Evolutionary conservation across 352 stramenopile genomes (phyloP), one percentile per base, ranked within the genome.

Genomic region (Phytophthora syringae): DNA sequence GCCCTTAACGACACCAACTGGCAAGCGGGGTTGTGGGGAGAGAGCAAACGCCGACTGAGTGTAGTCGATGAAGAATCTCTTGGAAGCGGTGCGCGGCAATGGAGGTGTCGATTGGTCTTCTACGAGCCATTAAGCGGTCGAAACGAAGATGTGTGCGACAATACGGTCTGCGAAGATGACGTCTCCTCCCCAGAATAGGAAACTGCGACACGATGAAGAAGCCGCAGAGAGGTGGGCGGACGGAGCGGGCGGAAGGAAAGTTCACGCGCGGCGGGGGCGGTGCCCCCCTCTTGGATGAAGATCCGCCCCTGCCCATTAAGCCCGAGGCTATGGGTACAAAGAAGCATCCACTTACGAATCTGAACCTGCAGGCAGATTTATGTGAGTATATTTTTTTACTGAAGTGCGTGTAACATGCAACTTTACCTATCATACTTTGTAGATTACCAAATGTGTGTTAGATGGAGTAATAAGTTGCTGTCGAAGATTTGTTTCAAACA

Each of bases 31-130:
- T 20, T 49, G 42, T 20, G 21, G 30, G 43, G 32, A 50, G 22
- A 36, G 22, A 36, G 43, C 11, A 50, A 34, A 36, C 43, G 22
- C 22, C 43, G 22, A 50, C 43, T 32, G 43, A 50, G 43, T 50
- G 9, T 20, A 36, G 22, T 50, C 43, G n/a, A 12, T 21, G 43
- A 50, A 11, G 43, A 50, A 50, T 2, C 43, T 13, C 43, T 4
- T 1, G 2, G 43, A 30, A 50, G n/a, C n/a, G n/a, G n/a, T n/a
- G n/a, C n/a, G n/a, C n/a, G n/a, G n/a, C n/a, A 15, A 30, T 50
- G 43, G 2, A 9, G 9, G 18, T 32, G 20, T 1, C 5, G 43
- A 50, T 50, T 34, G 22, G 20, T 32, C 20, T 13, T 32, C 22
- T 12, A 18, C 7, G 43, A 11, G 43, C 22, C 43, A 50, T 32